phyloP scores from a whole-genome alignment of 345 rosid species.

The Durio zibethinus region DNA sequence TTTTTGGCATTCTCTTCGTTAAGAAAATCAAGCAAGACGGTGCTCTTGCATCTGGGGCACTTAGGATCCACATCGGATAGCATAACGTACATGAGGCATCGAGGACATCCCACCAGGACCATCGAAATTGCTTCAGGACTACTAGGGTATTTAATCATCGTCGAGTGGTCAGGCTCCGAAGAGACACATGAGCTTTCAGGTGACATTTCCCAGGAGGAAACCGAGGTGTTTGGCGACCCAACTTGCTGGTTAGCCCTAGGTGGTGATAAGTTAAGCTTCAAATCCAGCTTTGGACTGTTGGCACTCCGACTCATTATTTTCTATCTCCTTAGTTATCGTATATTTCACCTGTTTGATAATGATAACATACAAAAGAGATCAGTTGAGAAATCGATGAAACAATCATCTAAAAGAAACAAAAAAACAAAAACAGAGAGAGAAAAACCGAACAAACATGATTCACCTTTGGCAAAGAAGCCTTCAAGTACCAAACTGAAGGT shows the following conservation, averaged over 20 bases:
- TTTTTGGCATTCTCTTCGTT: conserved; percentile 18
- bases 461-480: not conserved
- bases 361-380: not conserved
- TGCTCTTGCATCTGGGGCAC: conserved; percentile 61
- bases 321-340: not conserved
- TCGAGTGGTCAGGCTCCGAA: conserved; percentile 24
- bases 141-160: conserved; percentile 11
- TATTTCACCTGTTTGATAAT: not conserved
- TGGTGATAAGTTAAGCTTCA: conserved; percentile 48
- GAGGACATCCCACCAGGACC: conserved; percentile 57
- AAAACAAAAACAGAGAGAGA: not conserved
- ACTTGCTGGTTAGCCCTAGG: conserved; percentile 13
- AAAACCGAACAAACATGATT: not conserved
- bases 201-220: conserved; percentile 22
- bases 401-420: not conserved
- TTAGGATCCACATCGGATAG: conserved; percentile 44
- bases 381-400: not conserved
- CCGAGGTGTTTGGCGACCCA: conserved; percentile 14
- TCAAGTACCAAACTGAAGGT: not conserved
- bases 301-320: conserved; percentile 28
- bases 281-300: conserved; percentile 33
- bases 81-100: conserved; percentile 67
- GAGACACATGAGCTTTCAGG: conserved; percentile 47
- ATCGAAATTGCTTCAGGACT: conserved; percentile 25
- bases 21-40: conserved; percentile 48